A percentile compares a stretch with the other conserved stretches of the same genome.
Evolutionary conservation across 1,284 basidiomycete species (phyloP).

Genomic region (Filobasidium uniguttulatum): DNA sequence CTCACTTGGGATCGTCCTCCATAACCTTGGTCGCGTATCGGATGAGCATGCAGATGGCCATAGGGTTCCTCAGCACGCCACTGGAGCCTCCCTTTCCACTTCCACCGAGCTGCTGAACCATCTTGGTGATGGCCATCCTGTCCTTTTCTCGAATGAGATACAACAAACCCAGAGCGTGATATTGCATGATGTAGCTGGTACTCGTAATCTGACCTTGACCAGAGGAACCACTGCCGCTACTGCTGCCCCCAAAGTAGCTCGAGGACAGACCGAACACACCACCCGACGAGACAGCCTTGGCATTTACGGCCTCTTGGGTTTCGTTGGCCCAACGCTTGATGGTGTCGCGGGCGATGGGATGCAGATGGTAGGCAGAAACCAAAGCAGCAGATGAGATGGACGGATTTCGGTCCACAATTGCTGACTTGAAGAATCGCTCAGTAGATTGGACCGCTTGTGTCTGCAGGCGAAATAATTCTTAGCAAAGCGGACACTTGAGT

Average conservation of each 20-base stretch:
- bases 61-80: slow-evolving; percentile 78
- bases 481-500: neutral
- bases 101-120: slow-evolving; percentile 93
- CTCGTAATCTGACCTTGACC: slow-evolving; percentile 68
- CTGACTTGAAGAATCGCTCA: slow-evolving; percentile 98
- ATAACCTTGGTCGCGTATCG: slow-evolving; percentile 94
- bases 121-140: slow-evolving; percentile 96
- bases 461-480: slow-evolving; percentile 18
- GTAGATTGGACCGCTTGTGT: slow-evolving; percentile 68
- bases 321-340: slow-evolving; percentile 98
- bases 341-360: slow-evolving; percentile 81
- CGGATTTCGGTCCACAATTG: slow-evolving; percentile 92
- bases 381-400: slow-evolving; percentile 93
- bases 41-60: slow-evolving; percentile 99
- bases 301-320: slow-evolving; percentile 87
- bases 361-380: slow-evolving; percentile 93
- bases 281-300: slow-evolving; percentile 58
- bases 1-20: slow-evolving; percentile 94
- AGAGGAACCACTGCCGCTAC: slow-evolving; percentile 16
- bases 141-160: slow-evolving; percentile 95
- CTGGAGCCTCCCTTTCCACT: slow-evolving; percentile 54
- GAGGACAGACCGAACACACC: slow-evolving; percentile 28
- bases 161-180: slow-evolving; percentile 87
- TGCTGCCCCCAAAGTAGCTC: slow-evolving; percentile 29
- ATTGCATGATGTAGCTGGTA: slow-evolving; percentile 87